phyloP scores from a whole-genome alignment of 192 early-diverging fungal genomes.

The Backusella macrospora region DNA sequence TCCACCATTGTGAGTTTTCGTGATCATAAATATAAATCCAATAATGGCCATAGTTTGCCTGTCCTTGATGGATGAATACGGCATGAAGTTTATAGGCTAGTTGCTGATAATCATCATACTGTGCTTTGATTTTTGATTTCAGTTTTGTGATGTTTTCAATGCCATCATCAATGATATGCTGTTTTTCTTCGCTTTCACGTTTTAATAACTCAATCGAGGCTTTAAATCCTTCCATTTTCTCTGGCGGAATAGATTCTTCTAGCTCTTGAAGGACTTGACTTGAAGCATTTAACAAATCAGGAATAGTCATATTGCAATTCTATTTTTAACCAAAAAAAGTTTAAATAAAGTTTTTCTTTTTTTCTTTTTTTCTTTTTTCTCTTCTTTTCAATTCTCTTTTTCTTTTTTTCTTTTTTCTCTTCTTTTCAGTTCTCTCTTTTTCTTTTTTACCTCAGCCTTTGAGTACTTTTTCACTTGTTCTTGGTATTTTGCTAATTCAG shows the following conservation, averaged over 20 bases:
- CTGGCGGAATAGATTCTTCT: neutral
- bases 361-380: neutral
- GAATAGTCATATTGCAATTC: conserved; percentile 26
- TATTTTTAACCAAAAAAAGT: neutral
- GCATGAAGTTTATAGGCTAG: conserved; percentile 70
- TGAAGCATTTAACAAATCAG: conserved; percentile 40
- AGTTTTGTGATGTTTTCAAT: conserved; percentile 2
- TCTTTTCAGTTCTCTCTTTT: too few species aligned
- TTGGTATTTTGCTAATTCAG: conserved; percentile 37
- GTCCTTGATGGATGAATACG: conserved; percentile 79
- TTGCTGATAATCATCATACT: conserved; percentile 40
- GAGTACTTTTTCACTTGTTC: conserved; percentile 33
- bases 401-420: too few species aligned
- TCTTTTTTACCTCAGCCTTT: conserved; percentile 21
- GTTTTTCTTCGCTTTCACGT: conserved; percentile 15
- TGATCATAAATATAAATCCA: conserved; percentile 77
- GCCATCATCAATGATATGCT: conserved; percentile 19
- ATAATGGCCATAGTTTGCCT: conserved; percentile 74
- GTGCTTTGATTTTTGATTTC: conserved; percentile 36
- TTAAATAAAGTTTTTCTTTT: conserved; percentile 1
- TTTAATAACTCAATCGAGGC: conserved; percentile 20
- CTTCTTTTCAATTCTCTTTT: too few species aligned
- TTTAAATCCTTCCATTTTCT: neutral
- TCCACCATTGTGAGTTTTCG: conserved; percentile 61
- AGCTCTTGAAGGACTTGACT: conserved; percentile 26